A percentile compares a stretch with the other conserved stretches of the same genome.
These are phyloP conservation scores for Teunomyces tritomae DNA, from an alignment of 805 yeast species.

Conservation along the genomic window DNA sequence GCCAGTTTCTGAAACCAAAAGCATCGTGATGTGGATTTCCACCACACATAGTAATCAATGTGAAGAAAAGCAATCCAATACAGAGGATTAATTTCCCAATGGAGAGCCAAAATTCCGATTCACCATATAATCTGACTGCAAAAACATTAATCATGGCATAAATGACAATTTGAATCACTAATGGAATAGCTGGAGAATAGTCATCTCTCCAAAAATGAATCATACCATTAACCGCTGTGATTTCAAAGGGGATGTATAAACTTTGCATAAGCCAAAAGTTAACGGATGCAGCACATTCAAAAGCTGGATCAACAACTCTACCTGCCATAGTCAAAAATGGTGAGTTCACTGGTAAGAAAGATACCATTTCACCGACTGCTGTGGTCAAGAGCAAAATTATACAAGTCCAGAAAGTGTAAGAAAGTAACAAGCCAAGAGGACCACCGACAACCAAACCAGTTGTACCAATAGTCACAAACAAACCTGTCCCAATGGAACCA, in stretches of 20 bases:
- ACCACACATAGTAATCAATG: constrained; percentile 81
- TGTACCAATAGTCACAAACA: constrained; percentile 35
- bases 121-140: constrained; percentile 77
- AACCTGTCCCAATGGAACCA: constrained; percentile 43
- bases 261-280: constrained; percentile 44
- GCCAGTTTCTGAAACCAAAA: constrained; percentile 50
- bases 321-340: constrained; percentile 40
- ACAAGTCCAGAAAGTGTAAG: constrained; percentile 32
- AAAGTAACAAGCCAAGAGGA: constrained; percentile 32
- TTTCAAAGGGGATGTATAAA: constrained; percentile 73
- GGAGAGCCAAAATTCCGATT: constrained; percentile 76
- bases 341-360: constrained; percentile 33
- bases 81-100: constrained; percentile 61
- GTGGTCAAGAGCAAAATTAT: constrained; percentile 32
- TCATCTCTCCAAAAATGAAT: constrained; percentile 80
- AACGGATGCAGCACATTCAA: constrained; percentile 21
- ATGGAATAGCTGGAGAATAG: constrained; percentile 67
- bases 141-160: constrained; percentile 65
- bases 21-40: constrained; percentile 71
- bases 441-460: constrained; percentile 30
- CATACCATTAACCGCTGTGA: constrained; percentile 74
- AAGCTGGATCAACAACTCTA: constrained; percentile 36
- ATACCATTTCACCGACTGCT: constrained; percentile 39
- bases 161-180: constrained; percentile 61
- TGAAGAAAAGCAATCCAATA: constrained; percentile 70